A percentile compares a stretch with the other conserved stretches of the same genome.
Evolutionary conservation across 2,329 filamentous ascomycete genomes (phyloP).

Genomic region (Aspergillus sp.): DNA sequence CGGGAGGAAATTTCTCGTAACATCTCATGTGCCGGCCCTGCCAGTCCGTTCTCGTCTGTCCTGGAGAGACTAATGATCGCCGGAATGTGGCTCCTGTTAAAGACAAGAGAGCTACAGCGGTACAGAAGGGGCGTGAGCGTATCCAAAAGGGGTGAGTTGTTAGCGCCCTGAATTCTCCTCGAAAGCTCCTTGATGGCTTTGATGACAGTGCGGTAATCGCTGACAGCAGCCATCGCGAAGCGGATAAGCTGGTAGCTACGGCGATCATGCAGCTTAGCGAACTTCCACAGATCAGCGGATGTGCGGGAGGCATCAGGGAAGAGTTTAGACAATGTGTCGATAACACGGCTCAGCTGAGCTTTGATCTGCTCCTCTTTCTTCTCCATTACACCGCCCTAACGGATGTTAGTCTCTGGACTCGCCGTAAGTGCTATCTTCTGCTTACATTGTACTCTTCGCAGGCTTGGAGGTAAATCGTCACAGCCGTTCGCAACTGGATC

Average conservation of each 20-base stretch:
- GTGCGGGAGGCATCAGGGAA: constrained; percentile 74
- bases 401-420: background rate
- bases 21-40: constrained; percentile 77
- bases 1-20: constrained; percentile 87
- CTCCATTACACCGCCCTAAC: constrained; percentile 69
- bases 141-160: constrained; percentile 65
- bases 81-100: constrained; percentile 90
- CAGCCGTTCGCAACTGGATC: constrained; percentile 67
- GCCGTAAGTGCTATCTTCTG: background rate
- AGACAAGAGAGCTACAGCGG: constrained; percentile 77
- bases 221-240: constrained; percentile 78
- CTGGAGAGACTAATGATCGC: constrained; percentile 85
- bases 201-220: constrained; percentile 86
- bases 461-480: constrained; percentile 74
- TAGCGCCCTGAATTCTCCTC: constrained; percentile 70
- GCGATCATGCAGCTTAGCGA: constrained; percentile 86
- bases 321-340: constrained; percentile 69
- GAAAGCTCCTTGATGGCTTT: constrained; percentile 87
- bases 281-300: constrained; percentile 77
- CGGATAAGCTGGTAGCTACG: constrained; percentile 85
- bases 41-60: constrained; percentile 75
- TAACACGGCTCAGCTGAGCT: constrained; percentile 66
- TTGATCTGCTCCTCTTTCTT: constrained; percentile 65
- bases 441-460: constrained; percentile 78
- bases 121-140: constrained; percentile 81